These are phyloP conservation scores for Hansenula lynferdii DNA, from an alignment of 1,139 yeast genomes.

Conservation along the genomic window DNA sequence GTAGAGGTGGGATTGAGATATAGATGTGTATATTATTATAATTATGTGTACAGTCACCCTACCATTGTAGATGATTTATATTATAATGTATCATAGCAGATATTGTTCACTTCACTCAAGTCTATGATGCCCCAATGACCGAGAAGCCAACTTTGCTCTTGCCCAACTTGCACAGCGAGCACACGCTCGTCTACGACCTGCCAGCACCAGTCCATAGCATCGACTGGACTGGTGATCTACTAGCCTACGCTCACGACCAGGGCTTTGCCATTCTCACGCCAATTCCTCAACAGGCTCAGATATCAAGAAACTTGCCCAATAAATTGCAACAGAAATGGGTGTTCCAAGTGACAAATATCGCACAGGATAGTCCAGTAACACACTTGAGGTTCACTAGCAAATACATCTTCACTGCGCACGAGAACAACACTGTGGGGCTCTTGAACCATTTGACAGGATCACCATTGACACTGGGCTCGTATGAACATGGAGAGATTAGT, in stretches of 20 bases:
- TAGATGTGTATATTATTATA: neutral
- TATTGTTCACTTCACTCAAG: no score
- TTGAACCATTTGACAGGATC: slow-evolving; percentile 18
- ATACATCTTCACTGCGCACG: slow-evolving; percentile 14
- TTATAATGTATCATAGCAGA: no score
- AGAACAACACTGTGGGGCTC: slow-evolving; percentile 13
- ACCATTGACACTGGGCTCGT: slow-evolving; percentile 7
- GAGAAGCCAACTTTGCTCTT: no score
- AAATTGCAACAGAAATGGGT: slow-evolving; percentile 21
- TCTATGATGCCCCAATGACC: neutral
- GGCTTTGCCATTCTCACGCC: slow-evolving; percentile 19
- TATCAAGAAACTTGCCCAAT: slow-evolving; percentile 18
- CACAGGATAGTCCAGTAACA: slow-evolving; percentile 9
- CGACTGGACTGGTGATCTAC: slow-evolving; percentile 19
- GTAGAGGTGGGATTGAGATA: slow-evolving; percentile 16
- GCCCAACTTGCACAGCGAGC: no score
- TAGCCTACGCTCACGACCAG: slow-evolving; percentile 16
- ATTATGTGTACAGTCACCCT: neutral
- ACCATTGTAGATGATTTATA: no score
- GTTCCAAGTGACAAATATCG: slow-evolving; percentile 13
- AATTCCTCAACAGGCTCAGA: slow-evolving; percentile 14
- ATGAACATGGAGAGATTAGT: slow-evolving; percentile 24
- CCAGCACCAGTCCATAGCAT: slow-evolving; percentile 12
- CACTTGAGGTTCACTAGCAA: slow-evolving; percentile 17
- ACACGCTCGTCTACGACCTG: no score